A percentile compares a stretch with the other conserved stretches of the same genome.
phyloP scores from a whole-genome alignment of 2,329 filamentous ascomycete species.

The Kalmusia sp. region DNA sequence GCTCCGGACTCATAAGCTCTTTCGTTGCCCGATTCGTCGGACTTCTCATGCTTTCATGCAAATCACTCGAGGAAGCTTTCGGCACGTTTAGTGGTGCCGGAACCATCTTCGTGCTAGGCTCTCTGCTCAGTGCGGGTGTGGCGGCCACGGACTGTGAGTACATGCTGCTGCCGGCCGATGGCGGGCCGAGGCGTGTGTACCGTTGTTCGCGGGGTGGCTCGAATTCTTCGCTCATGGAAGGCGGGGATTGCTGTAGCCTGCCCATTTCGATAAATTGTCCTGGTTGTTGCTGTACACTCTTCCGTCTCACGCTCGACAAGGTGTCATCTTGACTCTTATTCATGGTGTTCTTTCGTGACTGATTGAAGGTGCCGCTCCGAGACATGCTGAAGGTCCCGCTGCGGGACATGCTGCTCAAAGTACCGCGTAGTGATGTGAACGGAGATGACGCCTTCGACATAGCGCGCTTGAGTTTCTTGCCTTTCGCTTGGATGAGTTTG shows the following conservation, averaged over 20 bases:
- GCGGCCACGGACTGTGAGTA: constrained; percentile 5
- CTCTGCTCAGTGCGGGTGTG: background rate
- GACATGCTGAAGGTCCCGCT: constrained; percentile 5
- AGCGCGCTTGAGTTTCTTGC: constrained; percentile 21
- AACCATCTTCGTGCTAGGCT: background rate
- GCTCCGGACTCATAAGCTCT: constrained; percentile 10
- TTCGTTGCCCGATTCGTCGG: constrained; percentile 2
- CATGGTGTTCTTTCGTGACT: constrained; percentile 6
- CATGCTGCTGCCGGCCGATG: constrained; percentile 6
- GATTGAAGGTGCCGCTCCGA: background rate
- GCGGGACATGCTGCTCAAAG: constrained; percentile 14
- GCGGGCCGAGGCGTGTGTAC: constrained; percentile 1
- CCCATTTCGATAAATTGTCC: background rate
- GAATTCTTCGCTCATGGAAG: constrained; percentile 3
- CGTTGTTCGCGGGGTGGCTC: constrained; percentile 1
- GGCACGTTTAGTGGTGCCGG: constrained; percentile 5
- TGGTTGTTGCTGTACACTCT: background rate
- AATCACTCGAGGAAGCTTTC: constrained; percentile 2
- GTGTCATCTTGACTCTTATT: background rate
- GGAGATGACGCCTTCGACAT: constrained; percentile 26
- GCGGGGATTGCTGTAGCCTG: background rate
- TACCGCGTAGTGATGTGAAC: constrained; percentile 15
- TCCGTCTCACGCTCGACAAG: background rate
- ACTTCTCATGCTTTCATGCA: background rate
- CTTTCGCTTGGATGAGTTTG: constrained; percentile 32